Evolutionary conservation across 495 filamentous ascomycete species (phyloP).

Genomic region (Neurospora pannonica): DNA sequence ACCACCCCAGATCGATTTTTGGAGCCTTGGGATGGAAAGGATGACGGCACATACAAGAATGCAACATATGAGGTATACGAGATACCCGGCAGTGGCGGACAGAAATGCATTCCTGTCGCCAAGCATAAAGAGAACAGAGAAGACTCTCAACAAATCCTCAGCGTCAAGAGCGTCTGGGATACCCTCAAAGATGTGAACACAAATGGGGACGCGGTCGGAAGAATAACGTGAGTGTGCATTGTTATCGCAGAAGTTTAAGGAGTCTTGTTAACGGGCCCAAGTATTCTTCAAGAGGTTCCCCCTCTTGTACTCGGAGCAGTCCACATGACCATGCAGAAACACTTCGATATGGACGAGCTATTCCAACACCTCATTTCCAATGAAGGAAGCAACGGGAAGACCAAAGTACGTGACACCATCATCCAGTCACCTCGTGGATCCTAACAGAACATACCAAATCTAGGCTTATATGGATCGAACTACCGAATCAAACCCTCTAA

Average conservation of each 20-base stretch:
- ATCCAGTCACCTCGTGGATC: neutral
- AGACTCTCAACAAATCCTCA: constrained; percentile 7
- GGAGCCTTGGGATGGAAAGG: constrained; percentile 7
- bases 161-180: constrained; percentile 32
- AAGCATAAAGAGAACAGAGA: constrained; percentile 7
- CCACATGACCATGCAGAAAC: constrained; percentile 36
- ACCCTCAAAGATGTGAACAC: constrained; percentile 24
- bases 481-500: constrained; percentile 24
- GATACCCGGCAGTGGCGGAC: constrained; percentile 18
- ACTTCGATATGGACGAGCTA: constrained; percentile 47
- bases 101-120: constrained; percentile 25
- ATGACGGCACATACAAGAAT: constrained; percentile 26
- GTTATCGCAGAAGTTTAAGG: neutral
- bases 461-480: constrained; percentile 30
- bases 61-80: constrained; percentile 43
- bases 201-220: constrained; percentile 31
- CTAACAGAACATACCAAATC: neutral
- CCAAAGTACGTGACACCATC: constrained; percentile 7
- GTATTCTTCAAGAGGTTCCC: constrained; percentile 41
- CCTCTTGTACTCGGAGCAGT: constrained; percentile 42
- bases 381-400: constrained; percentile 22
- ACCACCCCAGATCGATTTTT: neutral
- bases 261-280: neutral
- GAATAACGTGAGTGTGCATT: constrained; percentile 34
- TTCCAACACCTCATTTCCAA: constrained; percentile 29